These are phyloP conservation scores for Tylopilus plumbeoviolaceoides DNA, from an alignment of 768 basidiomycete species.

Conservation along the genomic window DNA sequence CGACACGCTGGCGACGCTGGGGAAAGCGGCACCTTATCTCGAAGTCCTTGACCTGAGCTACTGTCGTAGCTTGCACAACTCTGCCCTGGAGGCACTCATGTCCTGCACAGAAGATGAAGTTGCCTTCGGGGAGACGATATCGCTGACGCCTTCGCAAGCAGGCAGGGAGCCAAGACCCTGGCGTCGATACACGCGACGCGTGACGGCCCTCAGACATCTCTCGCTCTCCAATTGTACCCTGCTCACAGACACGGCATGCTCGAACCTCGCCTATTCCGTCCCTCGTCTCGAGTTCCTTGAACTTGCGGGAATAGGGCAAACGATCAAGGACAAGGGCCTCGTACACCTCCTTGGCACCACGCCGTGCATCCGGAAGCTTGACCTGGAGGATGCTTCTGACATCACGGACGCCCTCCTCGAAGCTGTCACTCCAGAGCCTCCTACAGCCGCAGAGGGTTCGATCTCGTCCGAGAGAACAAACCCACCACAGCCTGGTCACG, in stretches of 20 bases:
- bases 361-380: constrained; percentile 67
- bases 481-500: constrained; percentile 53
- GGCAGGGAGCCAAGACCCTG: constrained; percentile 55
- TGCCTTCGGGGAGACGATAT: constrained; percentile 37
- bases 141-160: constrained; percentile 58
- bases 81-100: constrained; percentile 70
- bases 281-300: constrained; percentile 77
- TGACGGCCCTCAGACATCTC: constrained; percentile 71
- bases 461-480: constrained; percentile 10
- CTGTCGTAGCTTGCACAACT: constrained; percentile 66
- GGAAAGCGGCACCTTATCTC: constrained; percentile 63
- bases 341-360: constrained; percentile 65
- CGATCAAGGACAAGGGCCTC: constrained; percentile 71
- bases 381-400: constrained; percentile 79
- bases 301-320: constrained; percentile 67
- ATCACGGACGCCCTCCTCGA: constrained; percentile 72
- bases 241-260: constrained; percentile 72
- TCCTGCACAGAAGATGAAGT: constrained; percentile 37
- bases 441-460: constrained; percentile 3
- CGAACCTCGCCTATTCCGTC: constrained; percentile 64
- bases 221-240: constrained; percentile 65
- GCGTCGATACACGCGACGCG: constrained; percentile 49
- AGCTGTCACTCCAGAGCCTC: constrained; percentile 50
- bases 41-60: constrained; percentile 83
- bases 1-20: constrained; percentile 59